Evolutionary conservation across 148 eudicot genomes (phyloP), one percentile per base, ranked within the genome.

Genomic region (Camellia sinensis): DNA sequence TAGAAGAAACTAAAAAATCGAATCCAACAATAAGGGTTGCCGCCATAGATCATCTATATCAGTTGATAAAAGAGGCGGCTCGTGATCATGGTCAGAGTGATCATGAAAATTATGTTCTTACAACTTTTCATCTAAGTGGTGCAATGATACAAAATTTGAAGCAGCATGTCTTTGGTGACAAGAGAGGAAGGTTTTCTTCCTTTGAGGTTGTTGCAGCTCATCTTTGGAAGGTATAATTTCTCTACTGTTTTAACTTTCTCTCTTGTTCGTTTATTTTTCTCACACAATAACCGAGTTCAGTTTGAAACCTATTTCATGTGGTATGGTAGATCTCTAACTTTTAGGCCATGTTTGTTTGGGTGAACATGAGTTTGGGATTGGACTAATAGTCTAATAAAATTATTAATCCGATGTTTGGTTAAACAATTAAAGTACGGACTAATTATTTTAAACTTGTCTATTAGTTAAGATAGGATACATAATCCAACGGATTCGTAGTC

Each of bases 171-270:
- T 73, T 54, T 45, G 50, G 22, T 48, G 59, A 52, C 6, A 52
- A 71, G 37, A 52, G 63, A 54, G 76, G 44, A 21, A 22, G 62
- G 11, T 21, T 73, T 37, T 48, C 56, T 48, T 41, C 76, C 43
- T 73, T 73, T 53, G 61, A 73, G 62, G 76, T 54, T 0, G n/a
- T 73, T 54, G 63, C 76, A 21, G 62, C 43, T 73, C 76, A 73
- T 45, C 76, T 73, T 7, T 73, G 76, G 76, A 73, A 73, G 76
- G 76, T 73, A 73, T 73, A 73, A 50, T 48, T 46, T 3, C 54
- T 48, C n/a, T 0, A 0, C 43, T 62, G 5, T 48, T 48, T 48
- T 7, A 48, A 48, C 6, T 48, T 48, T 48, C 52, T 48, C 52
- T 48, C 6, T 48, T 48, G 52, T 48, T 48, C 0, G 52, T 3